phyloP scores from a whole-genome alignment of 2,329 filamentous ascomycete genomes.

The Scytalidium sp. region DNA sequence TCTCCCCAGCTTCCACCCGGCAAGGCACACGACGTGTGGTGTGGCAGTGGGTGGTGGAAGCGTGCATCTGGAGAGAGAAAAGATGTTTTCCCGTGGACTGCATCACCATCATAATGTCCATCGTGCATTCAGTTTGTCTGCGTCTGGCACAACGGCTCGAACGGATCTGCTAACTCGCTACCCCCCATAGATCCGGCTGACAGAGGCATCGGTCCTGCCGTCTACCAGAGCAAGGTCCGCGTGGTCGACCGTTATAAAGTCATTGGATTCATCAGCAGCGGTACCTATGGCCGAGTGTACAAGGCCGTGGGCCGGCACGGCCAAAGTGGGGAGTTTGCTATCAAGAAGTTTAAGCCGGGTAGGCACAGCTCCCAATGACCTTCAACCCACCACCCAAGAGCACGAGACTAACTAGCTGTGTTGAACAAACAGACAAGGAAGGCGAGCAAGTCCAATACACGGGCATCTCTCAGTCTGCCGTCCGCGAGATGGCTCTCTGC shows the following conservation, averaged over 20 bases:
- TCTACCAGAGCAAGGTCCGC: constrained; percentile 75
- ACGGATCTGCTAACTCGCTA: not conserved
- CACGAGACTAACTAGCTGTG: not conserved
- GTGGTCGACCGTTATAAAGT: constrained; percentile 94
- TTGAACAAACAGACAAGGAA: constrained; percentile 68
- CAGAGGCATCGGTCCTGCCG: constrained; percentile 38
- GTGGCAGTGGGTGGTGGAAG: no score
- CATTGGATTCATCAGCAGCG: constrained; percentile 96
- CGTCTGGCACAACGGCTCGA: not conserved
- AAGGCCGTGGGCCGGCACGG: constrained; percentile 80
- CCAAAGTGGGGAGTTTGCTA: constrained; percentile 82
- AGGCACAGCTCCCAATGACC: not conserved
- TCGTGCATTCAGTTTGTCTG: not conserved
- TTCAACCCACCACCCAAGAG: no score
- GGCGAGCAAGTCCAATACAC: constrained; percentile 94
- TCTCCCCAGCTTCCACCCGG: not conserved
- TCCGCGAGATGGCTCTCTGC: constrained; percentile 96
- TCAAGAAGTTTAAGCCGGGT: constrained; percentile 75
- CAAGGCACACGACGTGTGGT: not conserved
- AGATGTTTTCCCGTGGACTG: not conserved
- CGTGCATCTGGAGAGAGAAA: no score
- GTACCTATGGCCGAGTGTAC: constrained; percentile 97
- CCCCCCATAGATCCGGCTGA: constrained; percentile 47
- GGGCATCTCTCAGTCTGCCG: constrained; percentile 93
- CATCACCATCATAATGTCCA: no score